Base-by-base conservation (phyloP, 2,329 filamentous ascomycete species). In the Seiridium unicorne region DNA sequence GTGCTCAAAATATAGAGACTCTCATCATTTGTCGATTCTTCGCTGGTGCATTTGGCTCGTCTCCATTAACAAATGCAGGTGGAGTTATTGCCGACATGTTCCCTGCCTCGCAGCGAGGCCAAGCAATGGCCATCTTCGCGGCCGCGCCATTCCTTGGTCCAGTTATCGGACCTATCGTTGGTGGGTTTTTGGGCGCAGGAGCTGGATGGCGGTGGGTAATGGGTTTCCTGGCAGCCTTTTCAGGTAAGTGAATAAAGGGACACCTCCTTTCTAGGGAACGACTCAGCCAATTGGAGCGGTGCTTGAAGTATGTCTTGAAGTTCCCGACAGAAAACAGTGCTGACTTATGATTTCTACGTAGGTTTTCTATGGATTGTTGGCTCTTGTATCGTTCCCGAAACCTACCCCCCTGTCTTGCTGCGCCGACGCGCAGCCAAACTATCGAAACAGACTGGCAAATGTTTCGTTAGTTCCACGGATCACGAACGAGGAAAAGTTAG, bases 141-240 rank as follows among this genome's bases (percentile, higher is more conserved):
- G 80, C 85, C 13, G 76, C 68, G 60, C 47, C 60, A 0, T 90
- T 89, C 70, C 76, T 91, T 60, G 88, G 88, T 1, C 87, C 89
- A 0, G 83, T 77, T 74, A 58, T 84, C 76, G 69, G 89, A 0
- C 89, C 89, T 1, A 86, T 91, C 51, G 82, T 84, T 5, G 86
- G 86, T 63, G 88, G 88, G 2, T 92, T 91, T 70, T 75, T 90
- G 1, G 85, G 86, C 8, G 80, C 87, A 70, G 78, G 81, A 2
- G 81, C 80, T 11, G 88, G 87, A 13, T 91, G 89, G 89, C 78
- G 86, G 66, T 91, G 89, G 89, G 83, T 91, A 31, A 81, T 87
- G 73, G 87, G 87, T 2, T 74, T 90, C 7, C 81, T 89, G 74
- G 82, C 84, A 53, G 83, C 84, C 61, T 88, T 90, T 69, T 87